Evolutionary conservation across 2,329 filamentous ascomycete genomes (phyloP).

Genomic region (Pseudodiploospora longispora): DNA sequence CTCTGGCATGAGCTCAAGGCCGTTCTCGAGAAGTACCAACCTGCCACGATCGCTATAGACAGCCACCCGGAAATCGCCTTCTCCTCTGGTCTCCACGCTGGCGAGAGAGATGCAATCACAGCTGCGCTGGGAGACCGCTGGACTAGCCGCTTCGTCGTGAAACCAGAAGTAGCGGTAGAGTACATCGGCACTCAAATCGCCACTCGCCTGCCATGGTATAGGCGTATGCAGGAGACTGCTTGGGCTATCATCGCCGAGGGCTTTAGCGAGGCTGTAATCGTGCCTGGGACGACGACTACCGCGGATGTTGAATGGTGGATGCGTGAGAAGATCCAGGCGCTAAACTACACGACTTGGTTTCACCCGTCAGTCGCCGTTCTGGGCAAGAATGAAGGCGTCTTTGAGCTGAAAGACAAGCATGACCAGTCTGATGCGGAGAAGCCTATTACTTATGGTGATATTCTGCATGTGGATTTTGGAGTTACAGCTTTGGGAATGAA

Average conservation of each 20-base stretch:
- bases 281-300: conserved; percentile 34
- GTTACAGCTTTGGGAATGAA: conserved; percentile 35
- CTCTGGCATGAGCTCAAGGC: conserved; percentile 32
- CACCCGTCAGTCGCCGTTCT: conserved; percentile 38
- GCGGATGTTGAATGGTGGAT: conserved; percentile 44
- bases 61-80: conserved; percentile 37
- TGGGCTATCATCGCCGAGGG: conserved; percentile 41
- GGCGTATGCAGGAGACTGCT: conserved; percentile 38
- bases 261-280: conserved; percentile 35
- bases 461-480: conserved; percentile 43
- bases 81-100: conserved; percentile 38
- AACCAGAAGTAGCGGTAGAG: conserved; percentile 38
- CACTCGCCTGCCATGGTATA: conserved; percentile 33
- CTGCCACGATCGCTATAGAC: conserved; percentile 34
- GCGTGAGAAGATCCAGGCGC: conserved; percentile 37
- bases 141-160: conserved; percentile 30
- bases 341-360: conserved; percentile 47
- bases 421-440: conserved; percentile 12
- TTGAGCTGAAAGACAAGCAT: conserved; percentile 2
- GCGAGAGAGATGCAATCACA: conserved; percentile 31
- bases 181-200: conserved; percentile 36
- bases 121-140: conserved; percentile 28
- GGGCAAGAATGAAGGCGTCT: conserved; percentile 11
- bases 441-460: conserved; percentile 35
- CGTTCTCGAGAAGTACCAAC: conserved; percentile 29